Base-by-base conservation (phyloP, 2,329 filamentous ascomycete species). In the Alternaria consortialis region DNA sequence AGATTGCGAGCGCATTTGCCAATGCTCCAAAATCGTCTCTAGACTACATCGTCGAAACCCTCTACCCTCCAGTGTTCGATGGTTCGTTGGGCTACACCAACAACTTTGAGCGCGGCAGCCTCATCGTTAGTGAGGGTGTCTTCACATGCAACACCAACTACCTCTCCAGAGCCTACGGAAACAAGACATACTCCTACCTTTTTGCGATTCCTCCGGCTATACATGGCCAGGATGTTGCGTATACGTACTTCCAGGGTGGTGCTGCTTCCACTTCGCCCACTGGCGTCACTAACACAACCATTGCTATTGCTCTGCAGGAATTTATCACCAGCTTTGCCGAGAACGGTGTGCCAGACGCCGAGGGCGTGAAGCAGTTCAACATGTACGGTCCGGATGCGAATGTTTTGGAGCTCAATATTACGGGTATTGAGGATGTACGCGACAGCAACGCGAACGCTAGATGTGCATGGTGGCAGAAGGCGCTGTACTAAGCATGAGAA, bases 401-500 rank as follows among this genome's bases (percentile, higher is more conserved):
- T 4, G 78, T 85, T 37, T 67, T 84, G 65, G 77, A 80, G 17
- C 70, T 87, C 37, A 81, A 80, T 37, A 72, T 79, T 9, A 76
- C 75, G 1, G 76, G 76, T 9, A 83, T 85, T 34, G 75, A 70
- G 27, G 72, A 80, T 58, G 71, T 77, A 37, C 76, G 63, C 60
- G 85, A 87, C 73, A 75, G 77, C 11, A 80, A 82, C 57, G 80
- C 79, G 9, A 85, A 83, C 66, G 67, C 68, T 42, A 77, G 85
- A 64, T 87, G 85, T 72, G 73, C 75, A 55, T 87, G 80, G 78
- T 87, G 85, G 85, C 84, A 86, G 75, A 80, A 83, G 70, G 82
- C 75, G 31, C 65, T 83, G 57, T 84, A 79, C 61, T 72, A 56
- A 70, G 53, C 32, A 17, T 25, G 32, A 36, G 46, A 23, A n/a